A percentile compares a stretch with the other conserved stretches of the same genome.
Conservation (phyloP, 2,329 filamentous ascomycete species). For the Aspergillus sp. region DNA sequence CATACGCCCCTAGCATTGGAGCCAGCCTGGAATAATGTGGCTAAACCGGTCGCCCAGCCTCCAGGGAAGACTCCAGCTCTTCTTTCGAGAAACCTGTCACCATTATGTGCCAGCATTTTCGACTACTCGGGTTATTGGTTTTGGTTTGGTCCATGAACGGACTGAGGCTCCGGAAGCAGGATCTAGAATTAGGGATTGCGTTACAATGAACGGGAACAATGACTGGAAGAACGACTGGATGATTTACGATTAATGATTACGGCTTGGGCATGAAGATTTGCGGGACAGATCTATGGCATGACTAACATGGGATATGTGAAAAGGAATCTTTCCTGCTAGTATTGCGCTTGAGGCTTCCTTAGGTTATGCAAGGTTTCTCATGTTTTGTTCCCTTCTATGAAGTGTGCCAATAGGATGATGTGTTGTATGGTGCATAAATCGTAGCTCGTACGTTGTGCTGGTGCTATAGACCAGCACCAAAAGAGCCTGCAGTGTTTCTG, state of each 20-base stretch:
- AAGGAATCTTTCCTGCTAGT: background rate
- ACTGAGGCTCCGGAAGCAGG: background rate
- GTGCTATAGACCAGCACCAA: background rate
- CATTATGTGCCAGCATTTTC: no score
- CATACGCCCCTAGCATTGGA: no score
- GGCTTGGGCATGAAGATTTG: constrained; percentile 1
- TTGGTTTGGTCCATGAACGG: no score
- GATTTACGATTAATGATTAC: constrained; percentile 6
- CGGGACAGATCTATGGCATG: background rate
- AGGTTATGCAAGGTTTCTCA: background rate
- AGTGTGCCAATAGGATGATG: background rate
- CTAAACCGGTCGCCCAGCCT: no score
- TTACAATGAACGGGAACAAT: background rate
- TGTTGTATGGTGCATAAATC: background rate
- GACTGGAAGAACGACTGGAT: background rate
- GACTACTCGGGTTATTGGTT: no score
- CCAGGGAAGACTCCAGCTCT: no score
- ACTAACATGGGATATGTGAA: background rate
- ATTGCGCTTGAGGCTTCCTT: background rate
- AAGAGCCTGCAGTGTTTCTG: background rate
- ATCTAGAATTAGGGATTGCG: background rate
- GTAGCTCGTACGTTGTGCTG: background rate
- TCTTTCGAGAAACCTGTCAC: no score
- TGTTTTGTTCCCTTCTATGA: background rate
- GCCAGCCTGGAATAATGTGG: no score